phyloP scores from a whole-genome alignment of 2,329 filamentous ascomycete genomes.

The Phyllosticta ampelicida region DNA sequence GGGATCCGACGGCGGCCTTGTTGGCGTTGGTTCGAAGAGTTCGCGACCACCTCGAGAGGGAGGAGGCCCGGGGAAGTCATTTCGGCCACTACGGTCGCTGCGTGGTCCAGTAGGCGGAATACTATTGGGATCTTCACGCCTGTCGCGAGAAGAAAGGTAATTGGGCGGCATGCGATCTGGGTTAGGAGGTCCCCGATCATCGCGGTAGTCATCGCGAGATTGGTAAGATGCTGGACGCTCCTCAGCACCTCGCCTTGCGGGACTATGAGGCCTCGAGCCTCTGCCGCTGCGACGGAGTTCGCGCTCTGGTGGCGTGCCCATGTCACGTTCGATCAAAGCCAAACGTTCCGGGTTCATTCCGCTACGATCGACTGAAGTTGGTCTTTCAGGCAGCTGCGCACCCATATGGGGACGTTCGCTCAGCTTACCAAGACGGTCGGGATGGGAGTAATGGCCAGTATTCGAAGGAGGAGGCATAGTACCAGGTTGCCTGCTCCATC shows the following conservation, averaged over 20 bases:
- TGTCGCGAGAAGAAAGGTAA: constrained; percentile 26
- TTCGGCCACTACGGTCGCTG: constrained; percentile 24
- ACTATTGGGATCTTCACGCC: constrained; percentile 28
- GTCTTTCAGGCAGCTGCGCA: neutral
- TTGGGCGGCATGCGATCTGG: constrained; percentile 15
- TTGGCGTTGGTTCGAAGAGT: constrained; percentile 26
- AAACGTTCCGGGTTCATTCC: constrained; percentile 34
- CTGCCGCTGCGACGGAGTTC: constrained; percentile 25
- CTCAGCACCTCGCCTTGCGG: constrained; percentile 19
- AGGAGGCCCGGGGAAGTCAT: constrained; percentile 15
- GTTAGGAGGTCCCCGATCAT: constrained; percentile 22
- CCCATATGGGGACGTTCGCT: neutral
- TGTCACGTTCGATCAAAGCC: constrained; percentile 29
- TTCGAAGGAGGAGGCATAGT: constrained; percentile 7
- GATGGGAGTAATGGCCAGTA: constrained; percentile 5
- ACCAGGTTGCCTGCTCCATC: constrained; percentile 4
- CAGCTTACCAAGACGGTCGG: constrained; percentile 1
- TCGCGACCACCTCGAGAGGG: constrained; percentile 25
- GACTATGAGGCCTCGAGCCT: constrained; percentile 21
- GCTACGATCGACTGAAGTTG: neutral
- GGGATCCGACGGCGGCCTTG: constrained; percentile 27
- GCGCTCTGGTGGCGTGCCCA: constrained; percentile 13
- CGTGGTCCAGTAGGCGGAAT: constrained; percentile 44
- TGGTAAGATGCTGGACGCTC: constrained; percentile 17
- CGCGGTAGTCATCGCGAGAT: constrained; percentile 20